Evolutionary conservation across 1,284 basidiomycete species (phyloP).

Genomic region (Naganishia albida): DNA sequence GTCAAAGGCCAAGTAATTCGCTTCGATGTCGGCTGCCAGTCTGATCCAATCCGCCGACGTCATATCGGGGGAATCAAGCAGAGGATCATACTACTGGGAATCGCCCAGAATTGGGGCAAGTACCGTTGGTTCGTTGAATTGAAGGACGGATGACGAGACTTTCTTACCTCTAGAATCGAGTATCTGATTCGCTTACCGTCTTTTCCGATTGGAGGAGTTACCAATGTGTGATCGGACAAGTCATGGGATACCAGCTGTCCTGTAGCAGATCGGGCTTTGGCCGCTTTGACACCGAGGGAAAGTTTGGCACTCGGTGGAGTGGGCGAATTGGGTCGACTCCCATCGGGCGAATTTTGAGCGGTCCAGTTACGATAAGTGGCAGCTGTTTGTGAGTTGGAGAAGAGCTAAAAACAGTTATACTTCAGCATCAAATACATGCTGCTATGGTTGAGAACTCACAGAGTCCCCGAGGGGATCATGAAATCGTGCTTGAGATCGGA

Average conservation of each 20-base stretch:
- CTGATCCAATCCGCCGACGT: constrained; percentile 85
- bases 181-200: constrained; percentile 78
- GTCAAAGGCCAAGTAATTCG: constrained; percentile 81
- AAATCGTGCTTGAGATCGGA: constrained; percentile 76
- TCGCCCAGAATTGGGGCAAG: constrained; percentile 9
- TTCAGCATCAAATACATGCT: not conserved
- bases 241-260: constrained; percentile 62
- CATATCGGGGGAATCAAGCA: constrained; percentile 86
- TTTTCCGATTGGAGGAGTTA: constrained; percentile 69
- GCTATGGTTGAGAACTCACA: constrained; percentile 56
- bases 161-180: constrained; percentile 70
- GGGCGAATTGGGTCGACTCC: constrained; percentile 29
- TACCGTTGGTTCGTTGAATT: constrained; percentile 13
- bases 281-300: constrained; percentile 41
- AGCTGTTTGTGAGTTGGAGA: constrained; percentile 35
- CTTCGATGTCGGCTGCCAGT: constrained; percentile 84
- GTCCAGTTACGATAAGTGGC: constrained; percentile 30
- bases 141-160: constrained; percentile 16
- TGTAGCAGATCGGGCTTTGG: constrained; percentile 59
- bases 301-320: constrained; percentile 10
- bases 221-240: constrained; percentile 50
- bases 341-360: constrained; percentile 53
- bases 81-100: constrained; percentile 69
- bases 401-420: constrained; percentile 7
- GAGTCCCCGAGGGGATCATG: constrained; percentile 81